A percentile compares a stretch with the other conserved stretches of the same genome.
Evolutionary conservation across 2,329 filamentous ascomycete genomes (phyloP).

Genomic region (Penicillium corylophilum): DNA sequence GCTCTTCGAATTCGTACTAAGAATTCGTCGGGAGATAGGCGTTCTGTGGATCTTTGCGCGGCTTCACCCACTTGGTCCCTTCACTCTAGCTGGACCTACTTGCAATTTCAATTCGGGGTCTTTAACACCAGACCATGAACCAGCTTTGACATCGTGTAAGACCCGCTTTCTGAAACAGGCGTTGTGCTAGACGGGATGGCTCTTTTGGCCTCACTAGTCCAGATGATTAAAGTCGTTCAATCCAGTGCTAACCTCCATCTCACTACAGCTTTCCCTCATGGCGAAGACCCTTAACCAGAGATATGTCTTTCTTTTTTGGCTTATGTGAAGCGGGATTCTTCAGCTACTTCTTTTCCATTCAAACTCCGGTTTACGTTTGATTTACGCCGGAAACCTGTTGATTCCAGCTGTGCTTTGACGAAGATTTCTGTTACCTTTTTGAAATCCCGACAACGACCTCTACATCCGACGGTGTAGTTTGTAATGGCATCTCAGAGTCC

Average conservation of each 20-base stretch:
- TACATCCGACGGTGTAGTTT: slow-evolving; percentile 15
- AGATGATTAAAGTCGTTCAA: too few relatives aligned
- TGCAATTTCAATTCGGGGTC: slow-evolving; percentile 15
- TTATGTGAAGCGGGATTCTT: slow-evolving; percentile 44
- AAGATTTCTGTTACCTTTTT: slow-evolving; percentile 21
- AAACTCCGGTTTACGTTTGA: slow-evolving; percentile 28
- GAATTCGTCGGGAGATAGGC: neutral
- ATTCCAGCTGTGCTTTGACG: slow-evolving; percentile 17
- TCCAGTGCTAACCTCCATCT: slow-evolving; percentile 20
- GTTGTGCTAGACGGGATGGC: slow-evolving; percentile 4
- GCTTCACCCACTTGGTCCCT: neutral
- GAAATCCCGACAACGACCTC: slow-evolving; percentile 20
- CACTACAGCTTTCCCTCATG: slow-evolving; percentile 38
- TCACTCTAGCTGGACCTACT: neutral
- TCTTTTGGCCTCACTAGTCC: neutral
- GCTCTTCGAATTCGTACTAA: neutral
- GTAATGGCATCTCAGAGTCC: slow-evolving; percentile 36
- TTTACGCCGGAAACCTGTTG: slow-evolving; percentile 24
- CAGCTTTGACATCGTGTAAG: slow-evolving; percentile 28
- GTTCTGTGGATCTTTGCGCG: neutral
- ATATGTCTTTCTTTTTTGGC: slow-evolving; percentile 47
- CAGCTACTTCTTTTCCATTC: slow-evolving; percentile 38
- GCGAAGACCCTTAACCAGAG: slow-evolving; percentile 42
- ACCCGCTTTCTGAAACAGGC: slow-evolving; percentile 6
- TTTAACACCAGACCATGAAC: slow-evolving; percentile 24